These are phyloP conservation scores for Hericium alpestre DNA, from an alignment of 768 basidiomycete genomes.

Conservation along the genomic window DNA sequence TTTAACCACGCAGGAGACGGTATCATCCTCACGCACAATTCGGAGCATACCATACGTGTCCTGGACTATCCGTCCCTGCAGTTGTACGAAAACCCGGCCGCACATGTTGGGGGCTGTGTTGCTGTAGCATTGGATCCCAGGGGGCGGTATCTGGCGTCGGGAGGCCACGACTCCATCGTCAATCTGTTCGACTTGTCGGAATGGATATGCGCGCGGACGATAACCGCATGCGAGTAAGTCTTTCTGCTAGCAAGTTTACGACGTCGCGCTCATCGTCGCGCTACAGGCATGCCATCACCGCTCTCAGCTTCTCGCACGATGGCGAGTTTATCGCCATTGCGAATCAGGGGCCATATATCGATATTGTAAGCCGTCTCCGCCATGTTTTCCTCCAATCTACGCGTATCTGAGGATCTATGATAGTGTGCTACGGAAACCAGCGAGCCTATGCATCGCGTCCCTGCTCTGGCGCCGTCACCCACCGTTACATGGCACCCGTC, in stretches of 20 bases:
- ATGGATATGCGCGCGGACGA: constrained; percentile 71
- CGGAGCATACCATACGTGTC: constrained; percentile 55
- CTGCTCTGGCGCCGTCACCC: constrained; percentile 59
- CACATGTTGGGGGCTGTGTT: constrained; percentile 73
- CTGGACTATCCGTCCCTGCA: constrained; percentile 57
- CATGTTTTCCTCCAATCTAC: neutral
- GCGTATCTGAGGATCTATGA: neutral
- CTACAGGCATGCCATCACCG: constrained; percentile 56
- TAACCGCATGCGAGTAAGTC: constrained; percentile 72
- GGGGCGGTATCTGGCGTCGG: constrained; percentile 69
- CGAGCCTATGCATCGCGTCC: constrained; percentile 64
- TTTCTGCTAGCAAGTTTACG: neutral
- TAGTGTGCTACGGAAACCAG: constrained; percentile 77
- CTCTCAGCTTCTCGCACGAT: constrained; percentile 71
- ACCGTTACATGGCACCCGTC: constrained; percentile 79
- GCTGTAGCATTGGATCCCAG: constrained; percentile 74
- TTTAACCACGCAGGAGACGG: constrained; percentile 73
- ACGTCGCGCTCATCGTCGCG: neutral
- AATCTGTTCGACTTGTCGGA: constrained; percentile 72
- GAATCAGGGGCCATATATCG: constrained; percentile 60
- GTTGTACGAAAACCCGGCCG: constrained; percentile 50
- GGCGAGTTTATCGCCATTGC: constrained; percentile 78
- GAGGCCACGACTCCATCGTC: constrained; percentile 74
- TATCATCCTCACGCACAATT: constrained; percentile 53
- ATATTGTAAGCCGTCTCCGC: constrained; percentile 48